Conservation (phyloP, 768 basidiomycete genomes). For the Lenzites betulinus region DNA sequence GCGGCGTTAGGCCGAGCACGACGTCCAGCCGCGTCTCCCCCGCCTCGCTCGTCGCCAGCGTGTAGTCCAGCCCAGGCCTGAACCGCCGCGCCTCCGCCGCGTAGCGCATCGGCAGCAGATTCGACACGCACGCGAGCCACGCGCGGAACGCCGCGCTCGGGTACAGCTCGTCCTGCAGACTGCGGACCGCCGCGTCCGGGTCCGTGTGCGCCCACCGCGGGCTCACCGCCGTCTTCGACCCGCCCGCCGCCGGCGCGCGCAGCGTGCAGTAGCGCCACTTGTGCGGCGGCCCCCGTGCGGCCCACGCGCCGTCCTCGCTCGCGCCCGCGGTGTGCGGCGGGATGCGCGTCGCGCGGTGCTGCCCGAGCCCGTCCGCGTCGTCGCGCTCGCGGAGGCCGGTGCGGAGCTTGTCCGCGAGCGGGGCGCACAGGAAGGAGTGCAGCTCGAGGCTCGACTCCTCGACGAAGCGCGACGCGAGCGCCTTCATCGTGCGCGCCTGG, state of each 20-base stretch:
- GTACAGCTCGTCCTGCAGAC: constrained; percentile 77
- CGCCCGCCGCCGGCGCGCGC: constrained; percentile 32
- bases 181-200: constrained; percentile 61
- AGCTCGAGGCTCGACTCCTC: constrained; percentile 88
- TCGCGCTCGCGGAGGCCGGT: constrained; percentile 65
- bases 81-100: constrained; percentile 84
- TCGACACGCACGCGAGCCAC: constrained; percentile 80
- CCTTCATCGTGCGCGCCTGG: constrained; percentile 74
- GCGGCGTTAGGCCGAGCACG: constrained; percentile 83
- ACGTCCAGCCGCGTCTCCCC: constrained; percentile 83
- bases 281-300: constrained; percentile 84
- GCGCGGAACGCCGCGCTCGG: constrained; percentile 81
- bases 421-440: constrained; percentile 76
- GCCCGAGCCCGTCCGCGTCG: constrained; percentile 57
- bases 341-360: constrained; percentile 51
- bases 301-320: constrained; percentile 62
- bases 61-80: constrained; percentile 92
- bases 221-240: constrained; percentile 47
- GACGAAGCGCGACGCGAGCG: constrained; percentile 78
- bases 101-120: constrained; percentile 71
- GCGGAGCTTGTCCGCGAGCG: constrained; percentile 70
- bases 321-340: constrained; percentile 70
- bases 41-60: constrained; percentile 86
- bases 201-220: constrained; percentile 55
- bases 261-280: constrained; percentile 92